phyloP scores from a whole-genome alignment of 106 monocot genomes.

The Dioscorea dumetorum region DNA sequence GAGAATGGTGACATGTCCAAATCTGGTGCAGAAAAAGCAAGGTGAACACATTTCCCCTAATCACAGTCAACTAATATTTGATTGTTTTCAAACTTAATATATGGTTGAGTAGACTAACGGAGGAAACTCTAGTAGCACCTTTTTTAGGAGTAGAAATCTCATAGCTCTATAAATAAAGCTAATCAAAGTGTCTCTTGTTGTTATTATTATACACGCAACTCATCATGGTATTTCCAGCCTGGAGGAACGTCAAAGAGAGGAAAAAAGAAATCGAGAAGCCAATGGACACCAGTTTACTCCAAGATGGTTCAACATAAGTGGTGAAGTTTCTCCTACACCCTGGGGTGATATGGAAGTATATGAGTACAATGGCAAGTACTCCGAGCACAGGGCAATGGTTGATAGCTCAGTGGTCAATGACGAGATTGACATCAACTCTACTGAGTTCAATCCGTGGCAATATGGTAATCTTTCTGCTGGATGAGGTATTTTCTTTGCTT shows the following conservation, averaged over 20 bases:
- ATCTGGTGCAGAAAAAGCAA: constrained; percentile 84
- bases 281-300: constrained; percentile 40
- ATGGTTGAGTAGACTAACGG: no score
- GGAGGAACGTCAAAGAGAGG: constrained; percentile 59
- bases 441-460: constrained; percentile 65
- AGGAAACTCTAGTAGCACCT: no score
- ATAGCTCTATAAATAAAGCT: no score
- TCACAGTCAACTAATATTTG: no score
- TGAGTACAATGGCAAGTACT: constrained; percentile 61
- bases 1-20: constrained; percentile 88
- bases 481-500: background rate
- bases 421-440: constrained; percentile 25
- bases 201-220: no score
- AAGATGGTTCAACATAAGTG: constrained; percentile 53
- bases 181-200: no score
- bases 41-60: constrained; percentile 12
- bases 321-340: constrained; percentile 45
- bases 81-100: no score
- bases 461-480: constrained; percentile 18
- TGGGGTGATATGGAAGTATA: constrained; percentile 74
- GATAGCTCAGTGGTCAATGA: constrained; percentile 39
- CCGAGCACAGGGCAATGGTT: constrained; percentile 28
- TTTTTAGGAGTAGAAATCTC: no score
- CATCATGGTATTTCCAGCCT: constrained; percentile 31
- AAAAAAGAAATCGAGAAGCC: constrained; percentile 44